Evolutionary conservation across 495 filamentous ascomycete species (phyloP).

Genomic region (Aspergillus campestris): DNA sequence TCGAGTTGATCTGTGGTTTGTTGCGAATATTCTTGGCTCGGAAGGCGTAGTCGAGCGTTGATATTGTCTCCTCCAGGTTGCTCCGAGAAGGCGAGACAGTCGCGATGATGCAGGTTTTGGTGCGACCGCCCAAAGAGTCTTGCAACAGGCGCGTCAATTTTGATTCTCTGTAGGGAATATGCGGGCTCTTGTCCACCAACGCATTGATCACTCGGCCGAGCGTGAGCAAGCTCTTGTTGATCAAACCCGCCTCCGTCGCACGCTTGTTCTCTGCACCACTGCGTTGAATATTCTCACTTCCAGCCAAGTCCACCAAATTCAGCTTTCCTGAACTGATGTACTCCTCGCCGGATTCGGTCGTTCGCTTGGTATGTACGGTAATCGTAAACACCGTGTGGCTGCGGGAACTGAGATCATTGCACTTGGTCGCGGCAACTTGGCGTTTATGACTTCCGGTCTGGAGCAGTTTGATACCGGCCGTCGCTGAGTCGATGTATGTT

Average conservation of each 20-base stretch:
- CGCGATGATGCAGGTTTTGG: constrained; percentile 97
- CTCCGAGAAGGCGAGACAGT: constrained; percentile 89
- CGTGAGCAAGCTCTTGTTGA: constrained; percentile 95
- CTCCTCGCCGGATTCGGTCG: constrained; percentile 76
- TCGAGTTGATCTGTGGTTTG: constrained; percentile 89
- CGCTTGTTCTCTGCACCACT: constrained; percentile 97
- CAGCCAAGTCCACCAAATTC: constrained; percentile 92
- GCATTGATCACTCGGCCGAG: constrained; percentile 97
- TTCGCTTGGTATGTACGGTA: constrained; percentile 76
- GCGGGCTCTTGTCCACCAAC: constrained; percentile 77
- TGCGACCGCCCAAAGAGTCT: constrained; percentile 90
- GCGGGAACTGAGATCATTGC: constrained; percentile 92
- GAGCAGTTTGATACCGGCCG: constrained; percentile 79
- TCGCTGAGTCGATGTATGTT: constrained; percentile 75
- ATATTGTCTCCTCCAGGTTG: constrained; percentile 96
- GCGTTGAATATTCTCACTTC: constrained; percentile 94
- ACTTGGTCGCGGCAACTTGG: constrained; percentile 95
- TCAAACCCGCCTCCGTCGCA: constrained; percentile 87
- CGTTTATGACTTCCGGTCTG: constrained; percentile 84
- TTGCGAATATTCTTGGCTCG: constrained; percentile 97
- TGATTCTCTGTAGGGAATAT: constrained; percentile 95
- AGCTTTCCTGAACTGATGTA: constrained; percentile 90
- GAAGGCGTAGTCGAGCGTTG: constrained; percentile 94
- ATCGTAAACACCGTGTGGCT: constrained; percentile 97
- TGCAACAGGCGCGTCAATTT: constrained; percentile 92